phyloP scores from a whole-genome alignment of 768 basidiomycete species.

The Suillus subalutaceus region DNA sequence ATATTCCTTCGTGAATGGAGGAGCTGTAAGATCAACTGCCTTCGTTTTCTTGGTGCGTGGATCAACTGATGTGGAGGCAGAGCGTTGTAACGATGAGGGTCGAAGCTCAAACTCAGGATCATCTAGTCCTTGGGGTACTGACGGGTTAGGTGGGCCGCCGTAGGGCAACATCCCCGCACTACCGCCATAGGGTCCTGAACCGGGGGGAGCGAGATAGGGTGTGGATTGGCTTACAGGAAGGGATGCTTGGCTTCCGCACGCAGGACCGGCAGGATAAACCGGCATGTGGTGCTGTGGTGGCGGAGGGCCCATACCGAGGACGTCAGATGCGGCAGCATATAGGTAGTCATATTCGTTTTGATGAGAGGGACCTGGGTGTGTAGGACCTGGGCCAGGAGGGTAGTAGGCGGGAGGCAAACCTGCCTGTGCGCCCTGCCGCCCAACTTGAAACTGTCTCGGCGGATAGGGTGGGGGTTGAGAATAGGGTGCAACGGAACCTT shows the following conservation, averaged over 20 bases:
- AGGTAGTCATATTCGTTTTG: slow-evolving; percentile 56
- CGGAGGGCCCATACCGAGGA: slow-evolving; percentile 77
- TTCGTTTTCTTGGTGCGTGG: slow-evolving; percentile 71
- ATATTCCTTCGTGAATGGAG: slow-evolving; percentile 93
- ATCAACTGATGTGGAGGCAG: slow-evolving; percentile 55
- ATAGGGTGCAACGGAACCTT: slow-evolving; percentile 19
- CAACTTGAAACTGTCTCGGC: slow-evolving; percentile 23
- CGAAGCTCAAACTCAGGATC: slow-evolving; percentile 60
- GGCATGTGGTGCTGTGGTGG: slow-evolving; percentile 20
- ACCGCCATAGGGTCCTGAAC: slow-evolving; percentile 27
- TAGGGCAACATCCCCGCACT: slow-evolving; percentile 19
- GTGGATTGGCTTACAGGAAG: slow-evolving; percentile 33
- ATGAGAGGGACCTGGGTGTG: slow-evolving; percentile 27
- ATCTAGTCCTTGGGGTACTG: slow-evolving; percentile 34
- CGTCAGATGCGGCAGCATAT: slow-evolving; percentile 78
- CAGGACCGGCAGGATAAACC: slow-evolving; percentile 25
- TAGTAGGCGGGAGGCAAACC: slow-evolving; percentile 23
- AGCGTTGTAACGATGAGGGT: slow-evolving; percentile 53
- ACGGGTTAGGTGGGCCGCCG: slow-evolving; percentile 22
- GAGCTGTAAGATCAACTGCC: slow-evolving; percentile 79
- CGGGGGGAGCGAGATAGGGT: slow-evolving; percentile 35
- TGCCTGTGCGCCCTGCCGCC: slow-evolving; percentile 34
- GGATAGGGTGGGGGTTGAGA: slow-evolving; percentile 26
- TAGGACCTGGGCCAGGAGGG: slow-evolving; percentile 9
- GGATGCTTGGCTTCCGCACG: slow-evolving; percentile 23